phyloP scores from a whole-genome alignment of 2,329 filamentous ascomycete genomes.

The Juglanconis juglandina region DNA sequence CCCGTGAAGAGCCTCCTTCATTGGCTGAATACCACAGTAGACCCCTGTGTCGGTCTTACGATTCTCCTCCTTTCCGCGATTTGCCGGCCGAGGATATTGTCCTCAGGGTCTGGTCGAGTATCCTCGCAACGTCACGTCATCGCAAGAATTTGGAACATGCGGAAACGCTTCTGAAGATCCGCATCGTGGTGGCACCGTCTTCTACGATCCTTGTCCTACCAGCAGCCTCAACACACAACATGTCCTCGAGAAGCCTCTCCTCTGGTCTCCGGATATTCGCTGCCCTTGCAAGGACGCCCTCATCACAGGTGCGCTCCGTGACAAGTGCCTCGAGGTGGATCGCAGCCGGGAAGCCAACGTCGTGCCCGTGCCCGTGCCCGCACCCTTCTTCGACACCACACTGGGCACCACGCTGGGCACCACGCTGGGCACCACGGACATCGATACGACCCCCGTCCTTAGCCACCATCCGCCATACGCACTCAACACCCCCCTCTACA shows the following conservation, averaged over 20 bases:
- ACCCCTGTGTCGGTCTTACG: too few relatives aligned
- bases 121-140: background rate
- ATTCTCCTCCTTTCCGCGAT: too few relatives aligned
- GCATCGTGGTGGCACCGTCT: background rate
- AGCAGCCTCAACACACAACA: background rate
- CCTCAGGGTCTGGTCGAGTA: too few relatives aligned
- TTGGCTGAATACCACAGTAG: too few relatives aligned
- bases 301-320: background rate
- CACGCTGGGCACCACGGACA: background rate
- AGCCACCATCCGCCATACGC: slow-evolving; percentile 23
- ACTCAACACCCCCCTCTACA: slow-evolving; percentile 28
- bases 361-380: too few relatives aligned
- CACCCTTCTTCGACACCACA: background rate
- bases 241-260: slow-evolving; percentile 6
- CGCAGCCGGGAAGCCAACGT: background rate
- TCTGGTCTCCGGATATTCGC: background rate
- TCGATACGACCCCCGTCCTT: background rate
- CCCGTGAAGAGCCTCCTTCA: too few relatives aligned
- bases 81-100: too few relatives aligned
- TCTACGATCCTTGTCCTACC: background rate
- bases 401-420: background rate
- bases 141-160: background rate
- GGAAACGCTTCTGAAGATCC: background rate
- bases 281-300: background rate
- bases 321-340: too few relatives aligned